Evolutionary conservation across 2,329 filamentous ascomycete genomes (phyloP), one percentile per base, ranked within the genome.

Genomic region (Fusarium abutilonis): DNA sequence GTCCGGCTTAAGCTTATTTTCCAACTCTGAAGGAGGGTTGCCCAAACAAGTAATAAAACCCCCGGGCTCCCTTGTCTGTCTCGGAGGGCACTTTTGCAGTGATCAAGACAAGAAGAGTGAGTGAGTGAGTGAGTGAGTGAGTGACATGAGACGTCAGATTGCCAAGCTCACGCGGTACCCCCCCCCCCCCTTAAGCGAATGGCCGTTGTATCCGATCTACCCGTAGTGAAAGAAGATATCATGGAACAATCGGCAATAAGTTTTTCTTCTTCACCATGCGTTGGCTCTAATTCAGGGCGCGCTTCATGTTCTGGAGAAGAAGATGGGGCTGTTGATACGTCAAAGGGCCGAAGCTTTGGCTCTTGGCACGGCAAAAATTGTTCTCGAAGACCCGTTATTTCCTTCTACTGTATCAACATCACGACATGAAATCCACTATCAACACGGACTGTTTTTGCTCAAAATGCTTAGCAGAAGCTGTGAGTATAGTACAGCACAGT

Each of bases 1-100:
- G 46, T 47, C 55, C 57, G 59, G 69, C 68, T 70, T 70, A 70
- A 70, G 68, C 68, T 70, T 70, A 70, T 62, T 69, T 70, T 66
- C 42, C 54, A 57, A 53, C 52, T 63, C 14, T 50, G 40, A 43
- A 47, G 55, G 58, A 21, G 35, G 41, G 41, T 46, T 60, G 38
- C 56, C 60, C 28, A 53, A 60, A 38, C 19, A 19, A 54, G 55
- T 48, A 58, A 57, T 9, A 39, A 29, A 15, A 44, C 55, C 32
- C 54, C 43, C 31, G n/a, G 11, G 42, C 32, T 17, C n/a, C 36
- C 39, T 29, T 45, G 47, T 38, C 34, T 19, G 19, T 60, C 26
- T 60, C 23, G 13, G 14, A 14, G 35, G 41, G 48, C 49, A 62
- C 58, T 63, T 63, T 63, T 63, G 53, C 41, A 41, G 42, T 59